Conservation (phyloP, 257 asterid genomes). For the Rehmannia glutinosa region DNA sequence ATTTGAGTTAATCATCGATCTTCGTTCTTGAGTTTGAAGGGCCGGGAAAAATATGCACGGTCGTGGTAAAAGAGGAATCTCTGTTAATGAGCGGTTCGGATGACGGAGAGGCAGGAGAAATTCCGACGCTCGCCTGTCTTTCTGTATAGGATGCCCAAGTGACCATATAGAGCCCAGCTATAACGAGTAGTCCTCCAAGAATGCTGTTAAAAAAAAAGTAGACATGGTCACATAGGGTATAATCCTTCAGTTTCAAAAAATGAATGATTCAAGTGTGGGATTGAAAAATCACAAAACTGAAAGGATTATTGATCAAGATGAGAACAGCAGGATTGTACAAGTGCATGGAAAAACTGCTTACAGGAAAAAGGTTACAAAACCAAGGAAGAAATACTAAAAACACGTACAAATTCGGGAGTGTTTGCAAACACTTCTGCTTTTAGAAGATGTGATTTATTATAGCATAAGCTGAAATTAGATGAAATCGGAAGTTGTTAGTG, state of each 20-base stretch:
- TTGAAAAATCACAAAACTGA: not conserved
- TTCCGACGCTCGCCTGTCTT: constrained; percentile 5
- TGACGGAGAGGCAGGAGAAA: constrained; percentile 23
- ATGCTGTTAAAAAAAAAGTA: constrained; percentile 41
- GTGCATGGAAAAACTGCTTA: no score
- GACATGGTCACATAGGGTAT: no score
- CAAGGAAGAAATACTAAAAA: no score
- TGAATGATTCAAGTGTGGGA: not conserved
- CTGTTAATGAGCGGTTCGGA: constrained; percentile 38
- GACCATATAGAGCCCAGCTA: constrained; percentile 72
- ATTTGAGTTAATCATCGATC: constrained; percentile 29
- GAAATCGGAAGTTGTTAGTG: no score
- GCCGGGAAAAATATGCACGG: constrained; percentile 30
- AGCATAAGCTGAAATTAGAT: no score
- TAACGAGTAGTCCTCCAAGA: constrained; percentile 64
- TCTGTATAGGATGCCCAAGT: constrained; percentile 77
- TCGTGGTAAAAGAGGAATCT: constrained; percentile 31
- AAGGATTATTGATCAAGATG: not conserved
- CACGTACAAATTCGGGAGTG: no score
- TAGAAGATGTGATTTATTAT: no score
- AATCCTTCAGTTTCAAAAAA: no score
- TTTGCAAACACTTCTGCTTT: no score
- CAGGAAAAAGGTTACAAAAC: no score
- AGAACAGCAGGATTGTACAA: no score
- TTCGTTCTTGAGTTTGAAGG: constrained; percentile 35